Base-by-base conservation (phyloP, 805 yeast genomes). In the Hemisphaericaspora nanyangensis region DNA sequence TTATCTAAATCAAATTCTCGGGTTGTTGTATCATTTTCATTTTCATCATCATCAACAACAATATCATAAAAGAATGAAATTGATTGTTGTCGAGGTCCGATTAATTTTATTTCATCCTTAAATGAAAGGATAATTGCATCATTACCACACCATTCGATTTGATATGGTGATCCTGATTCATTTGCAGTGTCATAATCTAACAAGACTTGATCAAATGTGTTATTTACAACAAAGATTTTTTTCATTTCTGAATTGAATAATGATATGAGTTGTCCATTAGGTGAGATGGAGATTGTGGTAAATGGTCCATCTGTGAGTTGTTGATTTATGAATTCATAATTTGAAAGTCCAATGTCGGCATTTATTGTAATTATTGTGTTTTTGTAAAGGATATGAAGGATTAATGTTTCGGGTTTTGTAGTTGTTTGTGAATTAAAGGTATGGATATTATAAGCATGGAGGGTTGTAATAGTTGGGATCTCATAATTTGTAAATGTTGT, bases 121-220 rank as follows among this genome's bases (percentile, higher is more conserved):
- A 78, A 64, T n/a, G 78, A 62, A 10, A 82, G 54, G 0, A 81
- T 79, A 1, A 90, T 79, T 0, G 93, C 87, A 59, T 88, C 95
- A 48, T 82, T 79, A 0, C 91, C 87, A 55, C 96, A 83, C 98
- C 97, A 93, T 41, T 70, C 72, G 15, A 85, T 61, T 43, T 73
- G 71, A 30, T 52, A 57, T 0, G 83, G 80, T 0, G 49, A 43
- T 5, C 59, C 39, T 19, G 58, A 52, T 44, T 68, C 70, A 31
- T 58, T 59, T 4, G 76, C 63, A 7, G 70, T 55, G 43, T 64
- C 70, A 49, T 68, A 74, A 34, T 68, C 74, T 31, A 72, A 58
- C 12, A 77, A 59, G 5, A 65, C 60, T 22, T 63, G 63, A 40
- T 66, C 60, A 40, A 78, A 74, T 39, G 65, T 71, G 30, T 63